A percentile compares a stretch with the other conserved stretches of the same genome.
Conservation (phyloP, 2,329 filamentous ascomycete genomes). For the Pseudopithomyces chartarum region DNA sequence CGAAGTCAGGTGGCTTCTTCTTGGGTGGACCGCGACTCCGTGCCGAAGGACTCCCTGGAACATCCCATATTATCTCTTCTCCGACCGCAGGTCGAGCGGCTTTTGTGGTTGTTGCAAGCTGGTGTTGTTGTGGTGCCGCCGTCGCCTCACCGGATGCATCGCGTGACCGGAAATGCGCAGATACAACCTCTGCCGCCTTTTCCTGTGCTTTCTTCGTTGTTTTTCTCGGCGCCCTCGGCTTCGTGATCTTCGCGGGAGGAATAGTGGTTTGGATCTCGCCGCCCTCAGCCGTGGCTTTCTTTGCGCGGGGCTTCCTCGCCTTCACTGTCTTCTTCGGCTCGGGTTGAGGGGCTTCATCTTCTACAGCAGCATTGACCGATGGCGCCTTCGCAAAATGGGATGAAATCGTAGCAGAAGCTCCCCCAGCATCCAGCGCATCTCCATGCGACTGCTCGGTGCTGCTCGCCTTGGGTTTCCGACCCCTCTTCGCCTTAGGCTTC, state of each 20-base stretch:
- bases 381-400: constrained; percentile 21
- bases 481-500: constrained; percentile 27
- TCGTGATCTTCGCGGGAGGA: constrained; percentile 31
- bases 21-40: constrained; percentile 19
- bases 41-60: constrained; percentile 26
- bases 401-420: constrained; percentile 22
- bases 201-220: constrained; percentile 14
- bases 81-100: background rate
- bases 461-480: constrained; percentile 27
- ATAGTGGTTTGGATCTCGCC: constrained; percentile 25
- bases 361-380: background rate
- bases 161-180: constrained; percentile 24
- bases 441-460: background rate
- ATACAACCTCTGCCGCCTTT: constrained; percentile 24
- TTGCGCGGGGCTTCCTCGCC: constrained; percentile 36
- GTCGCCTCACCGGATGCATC: constrained; percentile 5
- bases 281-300: constrained; percentile 26
- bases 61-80: constrained; percentile 30
- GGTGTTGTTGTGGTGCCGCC: background rate
- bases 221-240: constrained; percentile 20
- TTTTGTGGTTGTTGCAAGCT: background rate
- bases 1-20: constrained; percentile 13
- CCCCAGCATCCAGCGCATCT: background rate
- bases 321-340: constrained; percentile 32
- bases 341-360: constrained; percentile 8